Conservation (phyloP, 768 basidiomycete genomes). For the Macrolepiota dolichaula region DNA sequence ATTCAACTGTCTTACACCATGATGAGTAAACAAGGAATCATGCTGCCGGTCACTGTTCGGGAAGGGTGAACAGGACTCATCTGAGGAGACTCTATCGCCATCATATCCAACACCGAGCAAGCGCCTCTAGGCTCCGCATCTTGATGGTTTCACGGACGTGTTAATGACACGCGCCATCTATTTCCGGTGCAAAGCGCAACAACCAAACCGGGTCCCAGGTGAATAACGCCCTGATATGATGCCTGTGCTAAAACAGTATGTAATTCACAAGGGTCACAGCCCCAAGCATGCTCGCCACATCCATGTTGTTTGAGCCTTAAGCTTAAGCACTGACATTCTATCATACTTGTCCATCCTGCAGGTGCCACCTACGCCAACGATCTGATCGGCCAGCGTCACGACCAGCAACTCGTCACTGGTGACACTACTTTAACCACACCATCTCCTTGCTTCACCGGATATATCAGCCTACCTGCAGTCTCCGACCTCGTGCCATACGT, state of each 20-base stretch:
- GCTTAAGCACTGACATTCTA: not conserved
- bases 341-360: conserved; percentile 1
- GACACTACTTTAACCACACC: conserved; percentile 13
- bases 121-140: not conserved
- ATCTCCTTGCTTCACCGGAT: conserved; percentile 8
- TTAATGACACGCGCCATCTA: conserved; percentile 5
- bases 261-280: conserved; percentile 12
- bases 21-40: not conserved
- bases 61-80: not conserved
- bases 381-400: conserved; percentile 10
- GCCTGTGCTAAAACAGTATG: conserved; percentile 5
- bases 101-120: conserved; percentile 1
- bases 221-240: conserved; percentile 2
- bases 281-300: conserved; percentile 4
- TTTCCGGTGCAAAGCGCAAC: conserved; percentile 1
- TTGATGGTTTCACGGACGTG: conserved; percentile 12
- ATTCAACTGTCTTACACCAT: not conserved
- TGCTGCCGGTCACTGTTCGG: not conserved
- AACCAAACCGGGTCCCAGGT: conserved; percentile 11
- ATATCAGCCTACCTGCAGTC: conserved; percentile 8
- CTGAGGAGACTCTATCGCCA: not conserved
- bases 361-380: conserved; percentile 9
- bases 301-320: conserved; percentile 6
- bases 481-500: conserved; percentile 4
- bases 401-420: not conserved